Evolutionary conservation across 257 asterid genomes (phyloP), one percentile per base, ranked within the genome.

Genomic region (Solanum ahanhuiri): DNA sequence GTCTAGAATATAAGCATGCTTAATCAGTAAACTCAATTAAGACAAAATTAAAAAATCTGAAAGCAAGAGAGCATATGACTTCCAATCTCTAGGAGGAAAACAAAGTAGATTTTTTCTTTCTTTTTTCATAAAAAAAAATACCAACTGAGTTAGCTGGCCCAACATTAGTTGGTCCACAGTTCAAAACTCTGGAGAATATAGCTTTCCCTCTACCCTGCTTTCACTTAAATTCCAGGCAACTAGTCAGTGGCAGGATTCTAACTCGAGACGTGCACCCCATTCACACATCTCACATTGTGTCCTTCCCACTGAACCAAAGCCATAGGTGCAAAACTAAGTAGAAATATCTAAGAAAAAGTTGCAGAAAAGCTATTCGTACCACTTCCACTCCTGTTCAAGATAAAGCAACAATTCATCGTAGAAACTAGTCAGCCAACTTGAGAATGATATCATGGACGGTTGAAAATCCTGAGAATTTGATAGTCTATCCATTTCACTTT

Each of bases 341-440:
- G 67, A 28, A 81, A 28, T 79, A 45, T 81, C 28, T 28, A 35
- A 28, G 41, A 25, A 28, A 48, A 48, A 48, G 67, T 9, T 63
- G 73, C 81, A 63, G 79, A 63, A 73, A 77, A 25, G 28, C 33
- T 83, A 87, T 81, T 35, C 89, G 34, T 92, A 97, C 98, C 99
- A 97, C 91, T 97, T 97, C 99, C 98, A 97, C 90, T 95, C 99
- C 92, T 97, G 99, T 90, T 97, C 99, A 87, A 97, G 96, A 91
- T 94, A 97, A 72, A 95, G 97, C 84, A 97, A 93, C 90, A 97
- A 90, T 92, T 94, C 98, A 85, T 97, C 99, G 10, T 95, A 95
- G 92, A 97, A 97, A 91, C 89, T 93, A 30, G 97, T 97, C 91
- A 97, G 87, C 98, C 98, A 97, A 89, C 93, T 92, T 28, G 98